A percentile compares a stretch with the other conserved stretches of the same genome.
Evolutionary conservation across 192 early-diverging fungal genomes (phyloP).

Genomic region (Ambispora gerdemannii): DNA sequence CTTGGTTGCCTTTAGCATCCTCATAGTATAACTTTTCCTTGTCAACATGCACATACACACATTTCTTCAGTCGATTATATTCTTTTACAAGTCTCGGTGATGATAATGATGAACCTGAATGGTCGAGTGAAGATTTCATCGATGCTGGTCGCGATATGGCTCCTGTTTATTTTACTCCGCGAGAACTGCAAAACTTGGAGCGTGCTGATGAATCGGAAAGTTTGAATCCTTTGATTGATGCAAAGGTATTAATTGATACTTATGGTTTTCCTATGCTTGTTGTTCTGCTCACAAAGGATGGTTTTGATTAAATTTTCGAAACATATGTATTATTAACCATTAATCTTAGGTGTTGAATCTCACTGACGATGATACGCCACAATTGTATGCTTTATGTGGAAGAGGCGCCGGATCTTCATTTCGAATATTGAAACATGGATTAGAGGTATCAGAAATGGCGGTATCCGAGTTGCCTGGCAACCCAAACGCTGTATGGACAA

Average conservation of each 20-base stretch:
- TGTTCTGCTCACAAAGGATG: no score
- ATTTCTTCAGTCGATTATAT: constrained; percentile 69
- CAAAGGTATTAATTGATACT: constrained; percentile 47
- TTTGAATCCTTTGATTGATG: constrained; percentile 74
- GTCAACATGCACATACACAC: no score
- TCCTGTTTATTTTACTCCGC: constrained; percentile 66
- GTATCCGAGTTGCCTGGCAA: constrained; percentile 90
- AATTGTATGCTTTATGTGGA: constrained; percentile 90
- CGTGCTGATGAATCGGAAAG: constrained; percentile 92
- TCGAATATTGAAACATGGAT: constrained; percentile 85
- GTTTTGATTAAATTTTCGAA: no score
- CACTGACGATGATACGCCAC: constrained; percentile 87
- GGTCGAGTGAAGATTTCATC: constrained; percentile 66
- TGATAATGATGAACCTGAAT: constrained; percentile 81
- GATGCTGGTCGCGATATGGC: constrained; percentile 49
- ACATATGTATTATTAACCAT: no score
- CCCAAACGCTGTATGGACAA: constrained; percentile 89
- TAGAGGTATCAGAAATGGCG: constrained; percentile 90
- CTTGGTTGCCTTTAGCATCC: not conserved
- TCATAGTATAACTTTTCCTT: constrained; percentile 22
- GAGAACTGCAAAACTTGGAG: constrained; percentile 76
- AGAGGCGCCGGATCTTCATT: constrained; percentile 77
- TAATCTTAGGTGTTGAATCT: constrained; percentile 77
- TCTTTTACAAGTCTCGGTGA: constrained; percentile 94
- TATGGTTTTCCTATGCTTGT: no score